phyloP scores from a whole-genome alignment of 2,329 filamentous ascomycete species.

The Calonectria hongkongensis region DNA sequence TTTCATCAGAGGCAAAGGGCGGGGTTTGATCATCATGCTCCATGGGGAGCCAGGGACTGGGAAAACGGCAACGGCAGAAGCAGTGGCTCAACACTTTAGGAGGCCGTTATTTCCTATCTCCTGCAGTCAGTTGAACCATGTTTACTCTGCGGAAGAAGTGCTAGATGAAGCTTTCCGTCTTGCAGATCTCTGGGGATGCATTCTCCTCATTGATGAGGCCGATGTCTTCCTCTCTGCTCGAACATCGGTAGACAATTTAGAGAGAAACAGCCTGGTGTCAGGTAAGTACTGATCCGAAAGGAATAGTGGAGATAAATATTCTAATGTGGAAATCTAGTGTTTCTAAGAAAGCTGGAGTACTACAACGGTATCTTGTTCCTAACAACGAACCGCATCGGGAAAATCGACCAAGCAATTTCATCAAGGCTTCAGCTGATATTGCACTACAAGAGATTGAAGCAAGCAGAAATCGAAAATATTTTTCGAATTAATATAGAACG shows the following conservation, averaged over 20 bases:
- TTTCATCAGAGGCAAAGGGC: slow-evolving; percentile 31
- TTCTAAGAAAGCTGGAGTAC: slow-evolving; percentile 30
- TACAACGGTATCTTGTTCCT: slow-evolving; percentile 34
- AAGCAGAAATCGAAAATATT: slow-evolving; percentile 22
- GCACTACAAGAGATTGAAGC: slow-evolving; percentile 28
- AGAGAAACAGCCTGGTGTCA: slow-evolving; percentile 22
- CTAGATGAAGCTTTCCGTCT: not conserved
- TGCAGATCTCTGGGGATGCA: slow-evolving; percentile 15
- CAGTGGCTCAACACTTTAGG: slow-evolving; percentile 15
- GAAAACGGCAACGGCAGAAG: slow-evolving; percentile 31
- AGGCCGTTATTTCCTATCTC: slow-evolving; percentile 22
- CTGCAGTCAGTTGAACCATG: not conserved
- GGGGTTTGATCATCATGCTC: slow-evolving; percentile 28
- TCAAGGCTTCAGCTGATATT: slow-evolving; percentile 30
- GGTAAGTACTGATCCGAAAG: not conserved
- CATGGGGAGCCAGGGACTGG: slow-evolving; percentile 33
- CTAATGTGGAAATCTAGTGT: slow-evolving; percentile 7
- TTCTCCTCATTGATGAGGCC: slow-evolving; percentile 47
- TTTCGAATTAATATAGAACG: slow-evolving; percentile 32
- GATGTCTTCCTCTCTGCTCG: slow-evolving; percentile 14
- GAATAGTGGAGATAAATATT: not conserved
- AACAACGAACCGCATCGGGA: slow-evolving; percentile 35
- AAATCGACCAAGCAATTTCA: slow-evolving; percentile 32
- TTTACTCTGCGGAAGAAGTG: not conserved
- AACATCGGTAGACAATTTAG: not conserved